Evolutionary conservation across 305 asterid species (phyloP), one percentile per base, ranked within the genome.

Genomic region (Fraxinus sp.): DNA sequence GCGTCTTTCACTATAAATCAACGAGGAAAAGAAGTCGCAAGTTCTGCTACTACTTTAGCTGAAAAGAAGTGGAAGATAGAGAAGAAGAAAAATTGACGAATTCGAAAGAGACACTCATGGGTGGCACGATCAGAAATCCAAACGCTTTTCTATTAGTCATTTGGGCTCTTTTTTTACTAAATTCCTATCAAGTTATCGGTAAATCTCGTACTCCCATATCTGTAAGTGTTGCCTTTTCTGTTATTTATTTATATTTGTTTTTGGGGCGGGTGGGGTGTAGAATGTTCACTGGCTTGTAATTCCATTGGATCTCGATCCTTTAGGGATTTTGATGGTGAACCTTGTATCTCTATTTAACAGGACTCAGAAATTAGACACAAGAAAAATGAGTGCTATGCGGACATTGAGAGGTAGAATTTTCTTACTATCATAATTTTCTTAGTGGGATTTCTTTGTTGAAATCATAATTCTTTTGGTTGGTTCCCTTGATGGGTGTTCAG

Each of bases 341-440:
- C 62, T 20, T 7, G 7, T 76, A 73, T 26, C 14, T 33, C 52
- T 44, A 10, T 81, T 76, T 52, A 20, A 82, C 77, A 95, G 97
- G 99, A 95, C 0, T 79, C 80, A 18, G 97, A 95, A 85, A 86
- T 89, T 86, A 88, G 92, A 28, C 87, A 88, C 86, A 94, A 86
- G 92, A 95, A 91, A 86, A 86, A 86, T 83, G 92, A 91, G 41
- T 95, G 99, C 84, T 95, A 95, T 82, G 88, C 87, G 6, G 97
- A 95, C 84, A 90, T 94, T 68, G 97, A 93, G 84, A 92, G 97
- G 98, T 95, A 90, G 32, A 76, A 35, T 37, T 78, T 80, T 55
- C 71, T 46, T 82, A 59, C 8, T 81, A 74, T 26, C 33, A 2
- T 20, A 35, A 6, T 32, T 78, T 79, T 76, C 18, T 73, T 71